phyloP scores from a whole-genome alignment of 352 stramenopile species.

The Pythium utonaiense region DNA sequence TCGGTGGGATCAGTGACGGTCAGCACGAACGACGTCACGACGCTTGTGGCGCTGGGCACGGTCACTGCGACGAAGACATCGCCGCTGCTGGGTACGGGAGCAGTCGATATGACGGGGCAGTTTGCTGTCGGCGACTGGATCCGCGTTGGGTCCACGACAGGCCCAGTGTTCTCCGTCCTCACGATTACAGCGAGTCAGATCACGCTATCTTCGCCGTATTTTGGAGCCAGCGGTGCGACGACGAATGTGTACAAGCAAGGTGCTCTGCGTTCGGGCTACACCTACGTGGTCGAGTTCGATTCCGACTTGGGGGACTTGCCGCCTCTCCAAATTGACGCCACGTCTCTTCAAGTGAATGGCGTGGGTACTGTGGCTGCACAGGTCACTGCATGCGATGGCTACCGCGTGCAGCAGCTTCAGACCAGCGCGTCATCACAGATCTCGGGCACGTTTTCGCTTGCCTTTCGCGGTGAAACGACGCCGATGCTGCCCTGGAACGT shows the following conservation, averaged over 20 bases:
- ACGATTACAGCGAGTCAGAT: slow-evolving; percentile 63
- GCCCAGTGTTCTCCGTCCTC: slow-evolving; percentile 85
- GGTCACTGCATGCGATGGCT: slow-evolving; percentile 85
- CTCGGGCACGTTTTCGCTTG: slow-evolving; percentile 83
- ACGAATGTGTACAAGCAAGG: slow-evolving; percentile 86
- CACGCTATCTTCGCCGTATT: slow-evolving; percentile 87
- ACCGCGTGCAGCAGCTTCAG: slow-evolving; percentile 70
- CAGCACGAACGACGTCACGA: slow-evolving; percentile 85
- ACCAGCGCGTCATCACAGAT: slow-evolving; percentile 50
- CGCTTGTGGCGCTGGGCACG: slow-evolving; percentile 43
- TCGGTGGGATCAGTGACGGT: slow-evolving; percentile 85
- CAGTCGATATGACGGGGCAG: slow-evolving; percentile 45
- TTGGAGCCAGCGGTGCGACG: slow-evolving; percentile 40
- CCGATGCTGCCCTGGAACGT: slow-evolving; percentile 69
- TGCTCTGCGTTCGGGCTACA: slow-evolving; percentile 41
- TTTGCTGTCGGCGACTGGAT: slow-evolving; percentile 92
- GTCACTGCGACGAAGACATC: slow-evolving; percentile 81
- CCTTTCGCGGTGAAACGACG: slow-evolving; percentile 68
- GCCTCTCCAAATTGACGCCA: slow-evolving; percentile 47
- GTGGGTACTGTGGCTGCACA: slow-evolving; percentile 28
- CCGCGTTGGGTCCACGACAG: slow-evolving; percentile 71
- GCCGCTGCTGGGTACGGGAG: slow-evolving; percentile 49
- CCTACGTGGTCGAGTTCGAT: slow-evolving; percentile 72
- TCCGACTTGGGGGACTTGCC: slow-evolving; percentile 71
- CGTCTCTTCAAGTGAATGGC: slow-evolving; percentile 37